Evolutionary conservation across 495 filamentous ascomycete species (phyloP).

Genomic region (Xylaria grammica): DNA sequence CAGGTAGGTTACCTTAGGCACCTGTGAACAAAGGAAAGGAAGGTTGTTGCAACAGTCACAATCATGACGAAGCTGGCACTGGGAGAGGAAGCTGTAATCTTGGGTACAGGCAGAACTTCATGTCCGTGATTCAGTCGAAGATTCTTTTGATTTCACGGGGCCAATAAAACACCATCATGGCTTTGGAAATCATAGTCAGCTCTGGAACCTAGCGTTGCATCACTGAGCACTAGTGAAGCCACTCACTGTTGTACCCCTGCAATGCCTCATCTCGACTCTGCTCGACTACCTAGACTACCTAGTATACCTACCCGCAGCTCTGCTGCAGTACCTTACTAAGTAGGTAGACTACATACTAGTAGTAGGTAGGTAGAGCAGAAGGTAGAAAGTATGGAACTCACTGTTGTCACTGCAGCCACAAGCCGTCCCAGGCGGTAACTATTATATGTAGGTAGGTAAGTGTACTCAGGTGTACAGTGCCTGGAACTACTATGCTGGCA

Average conservation of each 20-base stretch:
- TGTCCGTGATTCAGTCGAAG: neutral
- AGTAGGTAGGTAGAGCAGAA: no score
- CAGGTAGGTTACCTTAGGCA: neutral
- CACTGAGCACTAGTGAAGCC: slow-evolving; percentile 12
- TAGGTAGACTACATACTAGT: no score
- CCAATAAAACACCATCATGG: slow-evolving; percentile 4
- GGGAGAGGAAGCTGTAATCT: neutral
- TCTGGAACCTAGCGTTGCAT: slow-evolving; percentile 11
- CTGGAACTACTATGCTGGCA: neutral
- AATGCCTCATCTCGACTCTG: neutral
- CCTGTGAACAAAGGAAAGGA: no score
- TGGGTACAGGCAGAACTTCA: no score
- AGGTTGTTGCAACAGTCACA: no score
- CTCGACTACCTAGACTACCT: neutral
- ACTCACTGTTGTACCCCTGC: neutral
- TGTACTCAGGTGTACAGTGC: slow-evolving; percentile 2
- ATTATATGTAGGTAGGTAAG: no score
- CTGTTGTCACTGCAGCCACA: no score
- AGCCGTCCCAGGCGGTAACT: no score
- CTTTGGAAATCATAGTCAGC: neutral
- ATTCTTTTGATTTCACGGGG: neutral
- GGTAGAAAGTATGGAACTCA: no score
- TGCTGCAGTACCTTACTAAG: no score
- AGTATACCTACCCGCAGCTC: neutral
- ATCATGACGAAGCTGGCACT: neutral